These are phyloP conservation scores for Hypoxylon rickii DNA, from an alignment of 495 filamentous ascomycete genomes.

Conservation along the genomic window DNA sequence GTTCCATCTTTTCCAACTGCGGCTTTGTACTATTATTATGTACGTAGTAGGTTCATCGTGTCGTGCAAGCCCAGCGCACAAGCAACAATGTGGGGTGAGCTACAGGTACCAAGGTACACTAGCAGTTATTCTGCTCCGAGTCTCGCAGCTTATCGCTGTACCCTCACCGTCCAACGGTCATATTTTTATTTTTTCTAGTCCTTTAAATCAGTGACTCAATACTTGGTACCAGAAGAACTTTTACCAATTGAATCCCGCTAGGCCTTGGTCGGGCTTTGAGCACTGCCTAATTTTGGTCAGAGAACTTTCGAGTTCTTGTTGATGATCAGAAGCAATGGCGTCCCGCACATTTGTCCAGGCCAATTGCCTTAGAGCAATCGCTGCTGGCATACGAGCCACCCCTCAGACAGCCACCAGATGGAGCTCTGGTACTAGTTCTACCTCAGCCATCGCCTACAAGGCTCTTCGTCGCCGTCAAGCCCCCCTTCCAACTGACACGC, in stretches of 20 bases:
- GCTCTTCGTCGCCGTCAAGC: constrained; percentile 87
- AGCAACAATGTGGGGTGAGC: too few species aligned
- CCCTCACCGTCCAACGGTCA: neutral
- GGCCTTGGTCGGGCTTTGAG: constrained; percentile 19
- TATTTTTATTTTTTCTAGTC: constrained; percentile 21
- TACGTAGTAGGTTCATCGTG: too few species aligned
- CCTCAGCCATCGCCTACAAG: constrained; percentile 95
- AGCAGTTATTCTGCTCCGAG: constrained; percentile 36
- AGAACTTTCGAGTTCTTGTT: constrained; percentile 33
- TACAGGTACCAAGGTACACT: too few species aligned
- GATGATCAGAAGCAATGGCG: constrained; percentile 47
- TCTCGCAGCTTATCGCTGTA: constrained; percentile 22
- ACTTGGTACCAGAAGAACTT: too few species aligned
- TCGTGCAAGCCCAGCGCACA: too few species aligned
- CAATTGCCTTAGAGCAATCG: constrained; percentile 40
- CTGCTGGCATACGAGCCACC: constrained; percentile 15
- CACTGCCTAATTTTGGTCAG: constrained; percentile 25
- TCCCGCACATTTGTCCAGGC: constrained; percentile 47
- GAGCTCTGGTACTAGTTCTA: constrained; percentile 64
- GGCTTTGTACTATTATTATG: too few species aligned
- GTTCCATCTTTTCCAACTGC: too few species aligned
- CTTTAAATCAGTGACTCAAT: constrained; percentile 38
- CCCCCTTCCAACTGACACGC: constrained; percentile 77
- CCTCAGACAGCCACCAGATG: constrained; percentile 36
- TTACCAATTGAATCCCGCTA: constrained; percentile 30